phyloP scores from a whole-genome alignment of 1,284 basidiomycete genomes.

The Peniophora sp. region DNA sequence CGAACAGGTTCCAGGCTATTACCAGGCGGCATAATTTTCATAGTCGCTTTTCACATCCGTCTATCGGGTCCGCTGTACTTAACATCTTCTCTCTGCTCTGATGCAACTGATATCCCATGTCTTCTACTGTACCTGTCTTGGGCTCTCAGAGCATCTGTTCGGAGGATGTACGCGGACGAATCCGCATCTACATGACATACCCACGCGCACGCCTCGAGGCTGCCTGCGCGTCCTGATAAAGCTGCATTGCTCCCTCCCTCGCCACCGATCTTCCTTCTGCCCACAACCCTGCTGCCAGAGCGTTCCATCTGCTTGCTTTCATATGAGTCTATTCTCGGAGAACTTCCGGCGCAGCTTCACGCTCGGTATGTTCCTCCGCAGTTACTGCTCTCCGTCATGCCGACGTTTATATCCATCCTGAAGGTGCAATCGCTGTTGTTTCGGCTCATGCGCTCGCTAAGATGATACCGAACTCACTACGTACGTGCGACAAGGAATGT shows the following conservation, averaged over 20 bases:
- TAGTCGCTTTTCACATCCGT: background rate
- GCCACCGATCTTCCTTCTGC: background rate
- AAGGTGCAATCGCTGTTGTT: constrained; percentile 13
- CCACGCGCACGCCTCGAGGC: constrained; percentile 11
- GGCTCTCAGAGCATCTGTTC: too few species aligned
- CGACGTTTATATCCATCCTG: constrained; percentile 31
- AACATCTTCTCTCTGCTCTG: background rate
- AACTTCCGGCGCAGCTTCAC: constrained; percentile 15
- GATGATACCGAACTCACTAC: constrained; percentile 28
- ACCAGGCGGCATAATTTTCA: constrained; percentile 10
- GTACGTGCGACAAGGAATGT: constrained; percentile 18
- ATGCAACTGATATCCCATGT: constrained; percentile 3
- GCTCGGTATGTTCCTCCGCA: constrained; percentile 10
- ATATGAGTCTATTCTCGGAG: constrained; percentile 22
- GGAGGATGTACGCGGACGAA: too few species aligned
- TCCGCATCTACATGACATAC: background rate
- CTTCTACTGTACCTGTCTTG: too few species aligned
- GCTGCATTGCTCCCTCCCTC: background rate
- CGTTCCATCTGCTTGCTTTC: background rate
- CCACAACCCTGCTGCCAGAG: too few species aligned
- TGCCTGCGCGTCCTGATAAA: constrained; percentile 2
- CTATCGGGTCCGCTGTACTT: background rate
- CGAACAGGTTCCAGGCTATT: constrained; percentile 47
- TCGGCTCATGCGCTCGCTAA: constrained; percentile 7
- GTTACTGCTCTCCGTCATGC: constrained; percentile 27